Evolutionary conservation across 164 flowering plant species (phyloP).

Genomic region (Piper betle): DNA sequence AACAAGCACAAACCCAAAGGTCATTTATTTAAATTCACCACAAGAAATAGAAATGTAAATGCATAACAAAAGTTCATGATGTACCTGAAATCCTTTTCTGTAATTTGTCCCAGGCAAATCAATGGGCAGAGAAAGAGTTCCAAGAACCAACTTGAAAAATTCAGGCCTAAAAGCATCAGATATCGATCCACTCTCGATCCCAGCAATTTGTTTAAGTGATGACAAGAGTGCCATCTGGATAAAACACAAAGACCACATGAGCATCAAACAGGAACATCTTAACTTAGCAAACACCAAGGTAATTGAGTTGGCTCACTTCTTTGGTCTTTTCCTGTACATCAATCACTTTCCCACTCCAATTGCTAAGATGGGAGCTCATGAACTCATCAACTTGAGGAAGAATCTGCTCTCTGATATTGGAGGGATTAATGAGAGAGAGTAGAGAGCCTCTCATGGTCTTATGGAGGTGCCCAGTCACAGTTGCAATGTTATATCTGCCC

Average conservation of each 20-base stretch:
- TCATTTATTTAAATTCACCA: not conserved
- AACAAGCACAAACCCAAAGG: not conserved
- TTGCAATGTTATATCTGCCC: conserved; percentile 80
- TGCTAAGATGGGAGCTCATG: conserved; percentile 62
- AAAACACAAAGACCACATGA: not conserved
- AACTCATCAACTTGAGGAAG: conserved; percentile 68
- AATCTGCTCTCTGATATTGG: conserved; percentile 57
- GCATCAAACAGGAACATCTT: not conserved
- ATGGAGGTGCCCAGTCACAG: conserved; percentile 77
- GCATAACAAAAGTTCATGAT: not conserved
- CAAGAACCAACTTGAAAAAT: conserved; percentile 74
- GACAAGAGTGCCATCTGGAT: conserved; percentile 84
- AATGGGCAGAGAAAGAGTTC: conserved; percentile 83
- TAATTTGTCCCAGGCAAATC: conserved; percentile 88
- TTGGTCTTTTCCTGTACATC: conserved; percentile 83
- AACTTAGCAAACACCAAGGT: no score
- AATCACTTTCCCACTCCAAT: conserved; percentile 53
- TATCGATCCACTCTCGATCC: conserved; percentile 32
- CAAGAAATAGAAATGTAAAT: not conserved
- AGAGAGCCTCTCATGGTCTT: conserved; percentile 79
- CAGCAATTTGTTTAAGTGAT: conserved; percentile 65
- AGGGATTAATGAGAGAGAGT: conserved; percentile 54
- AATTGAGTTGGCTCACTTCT: conserved; percentile 37
- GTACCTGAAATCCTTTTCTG: conserved; percentile 52
- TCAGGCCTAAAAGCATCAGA: conserved; percentile 47